phyloP scores from a whole-genome alignment of 768 basidiomycete species.

The Hygrocybe punicea region DNA sequence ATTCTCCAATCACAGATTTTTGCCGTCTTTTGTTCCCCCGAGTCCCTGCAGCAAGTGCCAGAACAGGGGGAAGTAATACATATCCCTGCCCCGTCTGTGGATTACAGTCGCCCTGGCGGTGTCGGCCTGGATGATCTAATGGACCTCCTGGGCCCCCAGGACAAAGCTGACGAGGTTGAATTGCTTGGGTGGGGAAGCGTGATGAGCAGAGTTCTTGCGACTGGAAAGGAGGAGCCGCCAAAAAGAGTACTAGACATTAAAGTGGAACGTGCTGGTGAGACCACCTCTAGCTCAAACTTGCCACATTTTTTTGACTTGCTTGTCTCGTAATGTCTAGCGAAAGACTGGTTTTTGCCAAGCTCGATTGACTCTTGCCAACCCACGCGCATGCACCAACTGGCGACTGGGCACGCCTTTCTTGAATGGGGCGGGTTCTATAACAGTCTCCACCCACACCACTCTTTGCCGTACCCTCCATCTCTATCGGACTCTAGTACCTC shows the following conservation, averaged over 20 bases:
- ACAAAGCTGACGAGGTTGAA: neutral
- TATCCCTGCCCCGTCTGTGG: conserved; percentile 24
- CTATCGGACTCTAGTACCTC: neutral
- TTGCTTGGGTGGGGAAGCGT: neutral
- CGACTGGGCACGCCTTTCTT: conserved; percentile 9
- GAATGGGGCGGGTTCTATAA: conserved; percentile 13
- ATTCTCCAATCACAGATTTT: conserved; percentile 43
- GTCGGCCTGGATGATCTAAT: conserved; percentile 37
- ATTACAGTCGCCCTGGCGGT: conserved; percentile 26
- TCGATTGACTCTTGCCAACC: neutral
- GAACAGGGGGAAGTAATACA: conserved; percentile 22
- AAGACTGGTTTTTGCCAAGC: neutral
- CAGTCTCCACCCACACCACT: neutral
- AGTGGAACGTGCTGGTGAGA: conserved; percentile 10
- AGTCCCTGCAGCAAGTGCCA: conserved; percentile 39
- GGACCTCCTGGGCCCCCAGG: neutral
- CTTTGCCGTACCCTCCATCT: neutral
- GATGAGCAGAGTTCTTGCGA: conserved; percentile 2
- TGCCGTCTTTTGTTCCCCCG: conserved; percentile 46
- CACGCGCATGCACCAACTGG: neutral
- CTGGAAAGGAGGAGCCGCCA: conserved; percentile 2
- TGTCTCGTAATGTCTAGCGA: neutral
- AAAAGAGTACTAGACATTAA: conserved; percentile 5
- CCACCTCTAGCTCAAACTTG: too few species aligned
- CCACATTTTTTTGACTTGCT: neutral